Evolutionary conservation across 1,139 yeast species (phyloP).

Genomic region (Candida sp.): DNA sequence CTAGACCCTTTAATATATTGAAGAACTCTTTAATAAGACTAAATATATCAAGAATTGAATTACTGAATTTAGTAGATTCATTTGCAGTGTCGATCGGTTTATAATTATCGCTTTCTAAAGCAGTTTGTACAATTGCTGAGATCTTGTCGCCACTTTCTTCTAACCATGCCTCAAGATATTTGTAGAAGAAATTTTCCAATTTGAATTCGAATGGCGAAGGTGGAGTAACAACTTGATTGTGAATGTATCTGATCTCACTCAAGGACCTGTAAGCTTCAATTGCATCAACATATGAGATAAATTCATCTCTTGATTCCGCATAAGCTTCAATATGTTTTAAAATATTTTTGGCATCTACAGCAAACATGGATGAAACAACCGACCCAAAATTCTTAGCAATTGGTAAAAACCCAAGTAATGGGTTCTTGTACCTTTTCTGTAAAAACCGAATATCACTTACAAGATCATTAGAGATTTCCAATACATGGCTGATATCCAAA

Average conservation of each 20-base stretch:
- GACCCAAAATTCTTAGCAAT: conserved; percentile 56
- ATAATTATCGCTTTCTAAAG: conserved; percentile 55
- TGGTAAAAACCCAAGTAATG: conserved; percentile 56
- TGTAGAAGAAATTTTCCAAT: conserved; percentile 58
- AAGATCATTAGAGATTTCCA: conserved; percentile 56
- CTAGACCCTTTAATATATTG: conserved; percentile 37
- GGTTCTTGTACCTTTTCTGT: conserved; percentile 60
- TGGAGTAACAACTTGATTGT: conserved; percentile 44
- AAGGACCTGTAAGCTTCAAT: conserved; percentile 57
- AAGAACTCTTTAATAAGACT: conserved; percentile 59
- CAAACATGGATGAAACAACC: conserved; percentile 57
- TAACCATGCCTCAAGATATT: conserved; percentile 57
- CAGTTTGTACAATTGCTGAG: conserved; percentile 47
- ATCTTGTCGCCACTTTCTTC: conserved; percentile 50
- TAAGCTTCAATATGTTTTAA: conserved; percentile 51
- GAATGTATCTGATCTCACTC: conserved; percentile 52
- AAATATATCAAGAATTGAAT: conserved; percentile 68
- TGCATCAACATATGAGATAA: conserved; percentile 57
- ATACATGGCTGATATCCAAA: conserved; percentile 54
- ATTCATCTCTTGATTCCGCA: conserved; percentile 30
- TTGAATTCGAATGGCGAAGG: conserved; percentile 45
- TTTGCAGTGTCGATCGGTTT: conserved; percentile 46
- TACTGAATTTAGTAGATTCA: conserved; percentile 35
- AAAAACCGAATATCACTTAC: conserved; percentile 47
- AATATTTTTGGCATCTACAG: conserved; percentile 63